Percentiles rank a stretch among this genome's conserved stretches.
Conservation (phyloP, 1,284 basidiomycete species). For the Fomitopsis schrenkii region DNA sequence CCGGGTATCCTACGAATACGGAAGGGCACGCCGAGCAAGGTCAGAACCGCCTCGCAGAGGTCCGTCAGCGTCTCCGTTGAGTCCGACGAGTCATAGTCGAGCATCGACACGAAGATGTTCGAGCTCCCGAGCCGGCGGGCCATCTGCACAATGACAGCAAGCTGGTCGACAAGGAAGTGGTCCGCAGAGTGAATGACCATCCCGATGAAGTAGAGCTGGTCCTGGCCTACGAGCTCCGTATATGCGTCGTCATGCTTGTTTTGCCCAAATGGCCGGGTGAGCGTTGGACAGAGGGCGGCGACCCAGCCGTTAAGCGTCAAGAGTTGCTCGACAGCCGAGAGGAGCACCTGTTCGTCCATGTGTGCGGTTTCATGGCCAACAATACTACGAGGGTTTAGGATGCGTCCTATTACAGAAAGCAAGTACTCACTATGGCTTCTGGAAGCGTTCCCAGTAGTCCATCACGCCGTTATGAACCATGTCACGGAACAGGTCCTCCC, state of each 20-base stretch:
- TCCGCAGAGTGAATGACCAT: conserved; percentile 94
- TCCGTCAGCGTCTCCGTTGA: conserved; percentile 91
- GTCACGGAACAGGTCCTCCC: conserved; percentile 74
- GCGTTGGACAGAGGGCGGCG: conserved; percentile 90
- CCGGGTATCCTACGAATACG: conserved; percentile 82
- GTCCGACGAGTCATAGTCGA: conserved; percentile 91
- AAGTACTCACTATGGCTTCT: conserved; percentile 75
- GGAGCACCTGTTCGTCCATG: conserved; percentile 84
- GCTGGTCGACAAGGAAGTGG: conserved; percentile 95
- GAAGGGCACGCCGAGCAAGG: conserved; percentile 86
- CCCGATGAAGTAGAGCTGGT: conserved; percentile 89
- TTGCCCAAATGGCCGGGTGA: conserved; percentile 87
- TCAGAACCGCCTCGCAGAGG: conserved; percentile 89
- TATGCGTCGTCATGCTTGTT: conserved; percentile 82
- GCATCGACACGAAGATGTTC: conserved; percentile 92
- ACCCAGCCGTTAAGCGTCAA: conserved; percentile 97
- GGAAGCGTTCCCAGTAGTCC: conserved; percentile 90
- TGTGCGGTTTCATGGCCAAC: conserved; percentile 77
- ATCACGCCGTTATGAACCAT: conserved; percentile 72
- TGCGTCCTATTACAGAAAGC: not conserved
- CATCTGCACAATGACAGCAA: conserved; percentile 93
- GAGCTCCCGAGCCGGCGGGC: conserved; percentile 82
- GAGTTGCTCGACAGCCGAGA: conserved; percentile 85
- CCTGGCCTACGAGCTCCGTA: conserved; percentile 77
- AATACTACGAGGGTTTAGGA: conserved; percentile 47